phyloP scores from a whole-genome alignment of 495 filamentous ascomycete genomes.

The Daldinia concentrica region DNA sequence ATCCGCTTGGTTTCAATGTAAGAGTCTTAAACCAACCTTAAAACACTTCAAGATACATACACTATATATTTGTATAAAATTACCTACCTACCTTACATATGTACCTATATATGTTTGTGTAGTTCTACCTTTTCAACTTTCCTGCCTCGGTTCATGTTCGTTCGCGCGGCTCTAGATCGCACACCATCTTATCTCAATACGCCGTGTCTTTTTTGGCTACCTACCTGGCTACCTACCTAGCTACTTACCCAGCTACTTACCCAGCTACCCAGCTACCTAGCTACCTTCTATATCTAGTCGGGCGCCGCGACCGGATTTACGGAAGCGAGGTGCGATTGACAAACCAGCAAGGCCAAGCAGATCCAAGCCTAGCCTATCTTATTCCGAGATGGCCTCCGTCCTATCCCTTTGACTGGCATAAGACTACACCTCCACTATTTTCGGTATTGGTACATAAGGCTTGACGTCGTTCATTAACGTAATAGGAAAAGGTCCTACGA shows the following conservation, averaged over 20 bases:
- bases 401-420: no score
- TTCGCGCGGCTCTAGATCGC: constrained; percentile 12
- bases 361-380: not conserved
- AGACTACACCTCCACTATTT: no score
- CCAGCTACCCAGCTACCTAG: not conserved
- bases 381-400: not conserved
- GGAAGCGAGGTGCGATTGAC: constrained; percentile 38
- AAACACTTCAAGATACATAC: constrained; percentile 1
- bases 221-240: not conserved
- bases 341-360: constrained; percentile 13
- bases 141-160: constrained; percentile 29
- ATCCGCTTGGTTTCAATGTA: not conserved
- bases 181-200: constrained; percentile 10
- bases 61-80: not conserved
- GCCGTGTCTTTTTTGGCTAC: not conserved
- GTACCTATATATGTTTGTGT: not conserved
- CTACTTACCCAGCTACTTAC: not conserved
- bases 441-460: no score
- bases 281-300: constrained; percentile 40
- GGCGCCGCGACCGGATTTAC: constrained; percentile 33
- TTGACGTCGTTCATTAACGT: no score
- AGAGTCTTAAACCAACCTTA: constrained; percentile 10
- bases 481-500: no score
- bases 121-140: constrained; percentile 18
- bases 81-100: no score